These are phyloP conservation scores for Fusarium coicis DNA, from an alignment of 2,329 filamentous ascomycete genomes.

Conservation along the genomic window DNA sequence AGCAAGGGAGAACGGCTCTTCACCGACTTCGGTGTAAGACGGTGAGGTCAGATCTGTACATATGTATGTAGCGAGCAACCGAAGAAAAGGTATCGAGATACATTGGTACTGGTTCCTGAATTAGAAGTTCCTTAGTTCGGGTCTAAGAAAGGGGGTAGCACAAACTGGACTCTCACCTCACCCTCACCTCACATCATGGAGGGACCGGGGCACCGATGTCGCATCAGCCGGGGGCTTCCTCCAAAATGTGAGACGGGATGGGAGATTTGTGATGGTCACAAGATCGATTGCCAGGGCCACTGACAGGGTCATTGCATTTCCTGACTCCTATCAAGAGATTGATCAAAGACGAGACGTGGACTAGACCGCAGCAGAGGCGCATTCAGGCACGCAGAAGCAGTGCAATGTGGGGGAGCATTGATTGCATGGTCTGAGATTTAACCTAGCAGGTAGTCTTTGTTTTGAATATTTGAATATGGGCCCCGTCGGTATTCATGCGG, in stretches of 20 bases:
- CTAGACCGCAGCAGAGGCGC: conserved; percentile 27
- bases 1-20: conserved; percentile 22
- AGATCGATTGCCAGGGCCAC: conserved; percentile 41
- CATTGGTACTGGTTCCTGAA: conserved; percentile 7
- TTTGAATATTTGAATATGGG: not conserved
- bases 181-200: not conserved
- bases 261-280: conserved; percentile 43
- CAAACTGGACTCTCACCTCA: conserved; percentile 16
- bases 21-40: conserved; percentile 44
- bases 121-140: conserved; percentile 9
- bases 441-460: not conserved
- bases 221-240: conserved; percentile 35
- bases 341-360: conserved; percentile 30
- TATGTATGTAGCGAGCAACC: not conserved
- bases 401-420: conserved; percentile 26
- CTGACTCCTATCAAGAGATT: conserved; percentile 12
- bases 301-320: conserved; percentile 18
- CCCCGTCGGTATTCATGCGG: not conserved
- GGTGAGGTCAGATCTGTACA: conserved; percentile 24
- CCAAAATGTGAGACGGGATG: conserved; percentile 38
- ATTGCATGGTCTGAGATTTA: conserved; percentile 7
- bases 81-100: conserved; percentile 2
- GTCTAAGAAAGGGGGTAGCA: conserved; percentile 17
- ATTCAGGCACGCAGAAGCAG: conserved; percentile 15
- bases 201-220: conserved; percentile 37